Conservation (phyloP, 2,329 filamentous ascomycete genomes). For the Diaporthe helianthi region DNA sequence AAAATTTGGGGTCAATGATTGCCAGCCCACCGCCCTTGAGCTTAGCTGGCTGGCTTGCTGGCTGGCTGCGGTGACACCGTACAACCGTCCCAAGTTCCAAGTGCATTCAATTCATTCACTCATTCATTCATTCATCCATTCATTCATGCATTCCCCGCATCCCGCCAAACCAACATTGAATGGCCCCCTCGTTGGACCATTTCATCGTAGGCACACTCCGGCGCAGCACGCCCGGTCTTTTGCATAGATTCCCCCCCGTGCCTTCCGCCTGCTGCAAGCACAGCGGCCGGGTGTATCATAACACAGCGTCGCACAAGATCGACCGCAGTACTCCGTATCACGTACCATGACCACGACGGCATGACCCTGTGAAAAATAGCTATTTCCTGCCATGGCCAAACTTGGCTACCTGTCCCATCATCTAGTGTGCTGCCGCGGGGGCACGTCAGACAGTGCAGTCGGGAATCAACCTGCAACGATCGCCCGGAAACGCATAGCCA, state of each 20-base stretch:
- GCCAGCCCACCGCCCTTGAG: neutral
- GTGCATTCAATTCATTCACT: neutral
- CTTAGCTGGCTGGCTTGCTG: neutral
- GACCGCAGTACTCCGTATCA: slow-evolving; percentile 1
- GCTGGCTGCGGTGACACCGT: neutral
- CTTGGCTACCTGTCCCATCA: too few species aligned
- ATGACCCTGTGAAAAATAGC: neutral
- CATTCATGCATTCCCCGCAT: neutral
- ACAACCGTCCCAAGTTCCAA: neutral
- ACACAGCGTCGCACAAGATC: slow-evolving; percentile 8
- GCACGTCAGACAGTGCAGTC: neutral
- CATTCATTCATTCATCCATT: too few species aligned
- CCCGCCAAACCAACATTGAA: slow-evolving; percentile 9
- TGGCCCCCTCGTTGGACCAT: neutral
- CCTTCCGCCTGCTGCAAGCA: too few species aligned
- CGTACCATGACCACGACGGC: neutral
- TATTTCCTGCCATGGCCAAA: too few species aligned
- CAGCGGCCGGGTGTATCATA: neutral
- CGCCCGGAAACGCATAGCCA: slow-evolving; percentile 9
- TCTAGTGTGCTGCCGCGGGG: neutral
- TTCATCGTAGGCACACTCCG: neutral
- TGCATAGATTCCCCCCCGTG: neutral
- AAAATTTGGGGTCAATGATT: neutral
- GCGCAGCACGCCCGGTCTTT: neutral
- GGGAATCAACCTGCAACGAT: neutral